Conservation (phyloP, 257 asterid species). For the Euphrasia confusa region DNA sequence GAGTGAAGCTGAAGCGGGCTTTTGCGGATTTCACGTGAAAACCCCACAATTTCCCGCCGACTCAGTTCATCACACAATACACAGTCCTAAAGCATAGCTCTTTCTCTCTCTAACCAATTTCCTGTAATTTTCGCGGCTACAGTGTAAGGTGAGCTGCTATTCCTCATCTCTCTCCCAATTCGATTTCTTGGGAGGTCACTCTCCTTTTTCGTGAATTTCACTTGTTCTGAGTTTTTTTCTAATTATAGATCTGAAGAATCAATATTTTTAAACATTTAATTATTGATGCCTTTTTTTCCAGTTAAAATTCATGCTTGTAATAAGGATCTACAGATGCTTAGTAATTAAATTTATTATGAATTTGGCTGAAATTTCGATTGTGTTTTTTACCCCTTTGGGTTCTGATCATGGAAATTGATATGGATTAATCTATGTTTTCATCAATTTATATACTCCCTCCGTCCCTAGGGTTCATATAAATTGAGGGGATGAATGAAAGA, state of each 20-base stretch:
- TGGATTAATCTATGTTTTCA: neutral
- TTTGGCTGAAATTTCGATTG: neutral
- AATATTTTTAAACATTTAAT: no score
- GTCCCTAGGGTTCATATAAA: no score
- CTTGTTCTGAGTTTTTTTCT: neutral
- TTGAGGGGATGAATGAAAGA: no score
- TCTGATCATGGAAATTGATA: neutral
- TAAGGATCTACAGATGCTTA: no score
- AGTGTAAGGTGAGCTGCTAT: slow-evolving; percentile 17
- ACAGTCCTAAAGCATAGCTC: neutral
- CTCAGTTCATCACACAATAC: slow-evolving; percentile 27
- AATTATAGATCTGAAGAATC: neutral
- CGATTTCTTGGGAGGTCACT: neutral
- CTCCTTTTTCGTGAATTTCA: neutral
- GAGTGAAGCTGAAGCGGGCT: neutral
- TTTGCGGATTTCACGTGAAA: neutral
- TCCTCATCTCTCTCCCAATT: neutral
- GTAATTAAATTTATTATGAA: no score
- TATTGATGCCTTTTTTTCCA: no score
- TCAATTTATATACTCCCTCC: no score
- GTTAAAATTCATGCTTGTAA: no score
- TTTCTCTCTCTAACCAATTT: neutral
- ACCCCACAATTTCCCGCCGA: slow-evolving; percentile 47
- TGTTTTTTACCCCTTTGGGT: neutral
- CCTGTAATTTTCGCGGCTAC: slow-evolving; percentile 7